phyloP scores from a whole-genome alignment of 1,284 basidiomycete genomes.

The Puccinia sorghi region DNA sequence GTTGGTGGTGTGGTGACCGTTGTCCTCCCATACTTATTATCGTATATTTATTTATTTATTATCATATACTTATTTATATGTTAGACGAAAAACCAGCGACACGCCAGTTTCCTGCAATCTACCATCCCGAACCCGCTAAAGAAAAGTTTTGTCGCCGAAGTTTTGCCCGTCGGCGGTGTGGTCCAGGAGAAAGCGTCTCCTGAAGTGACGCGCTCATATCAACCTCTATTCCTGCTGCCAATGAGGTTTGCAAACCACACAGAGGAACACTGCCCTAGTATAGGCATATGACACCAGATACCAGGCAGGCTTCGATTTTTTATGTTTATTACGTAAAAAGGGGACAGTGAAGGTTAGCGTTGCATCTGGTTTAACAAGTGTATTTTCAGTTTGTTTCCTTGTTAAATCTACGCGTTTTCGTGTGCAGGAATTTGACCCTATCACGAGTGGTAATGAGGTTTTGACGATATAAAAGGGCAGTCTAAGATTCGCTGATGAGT shows the following conservation, averaged over 20 bases:
- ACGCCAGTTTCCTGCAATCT: not conserved
- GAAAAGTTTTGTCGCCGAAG: not conserved
- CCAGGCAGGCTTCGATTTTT: not conserved
- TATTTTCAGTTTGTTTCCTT: slow-evolving; percentile 18
- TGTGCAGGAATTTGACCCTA: not conserved
- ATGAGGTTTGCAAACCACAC: not conserved
- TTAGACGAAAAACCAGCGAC: not conserved
- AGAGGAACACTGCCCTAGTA: not conserved
- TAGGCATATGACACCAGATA: not conserved
- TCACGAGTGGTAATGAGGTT: not conserved
- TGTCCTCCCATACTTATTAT: too few species aligned
- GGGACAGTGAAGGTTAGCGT: not conserved
- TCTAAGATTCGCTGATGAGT: not conserved
- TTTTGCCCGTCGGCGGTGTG: not conserved
- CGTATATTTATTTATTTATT: too few species aligned
- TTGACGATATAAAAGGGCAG: not conserved
- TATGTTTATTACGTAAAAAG: not conserved
- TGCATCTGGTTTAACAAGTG: not conserved
- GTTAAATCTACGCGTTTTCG: not conserved
- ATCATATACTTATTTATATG: too few species aligned
- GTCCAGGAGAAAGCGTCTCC: not conserved
- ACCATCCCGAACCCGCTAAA: not conserved
- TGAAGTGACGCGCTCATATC: not conserved
- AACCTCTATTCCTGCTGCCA: not conserved
- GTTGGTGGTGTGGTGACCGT: not conserved